These are phyloP conservation scores for Fimicolochytrium jonesii DNA, from an alignment of 192 early-diverging fungal genomes.

Conservation along the genomic window DNA sequence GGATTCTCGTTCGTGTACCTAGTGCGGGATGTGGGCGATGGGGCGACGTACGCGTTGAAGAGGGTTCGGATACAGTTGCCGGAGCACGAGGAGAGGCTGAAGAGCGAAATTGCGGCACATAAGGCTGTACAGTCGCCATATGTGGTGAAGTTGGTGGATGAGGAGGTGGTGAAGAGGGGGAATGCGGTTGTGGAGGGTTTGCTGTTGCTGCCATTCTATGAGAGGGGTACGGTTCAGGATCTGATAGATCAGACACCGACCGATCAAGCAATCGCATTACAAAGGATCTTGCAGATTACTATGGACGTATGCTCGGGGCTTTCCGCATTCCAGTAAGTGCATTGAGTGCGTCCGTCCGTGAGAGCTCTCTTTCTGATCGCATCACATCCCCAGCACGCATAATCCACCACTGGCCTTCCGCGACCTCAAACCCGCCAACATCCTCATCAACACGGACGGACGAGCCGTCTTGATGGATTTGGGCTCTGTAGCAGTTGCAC, in stretches of 20 bases:
- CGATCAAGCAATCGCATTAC: conserved; percentile 25
- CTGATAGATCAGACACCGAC: conserved; percentile 40
- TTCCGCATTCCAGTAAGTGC: conserved; percentile 42
- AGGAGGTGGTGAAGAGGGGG: conserved; percentile 19
- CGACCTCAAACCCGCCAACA: conserved; percentile 53
- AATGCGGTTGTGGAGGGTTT: conserved; percentile 27
- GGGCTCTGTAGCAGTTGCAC: conserved; percentile 43
- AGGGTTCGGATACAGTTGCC: conserved; percentile 41
- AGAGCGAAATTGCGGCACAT: conserved; percentile 38
- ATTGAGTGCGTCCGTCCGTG: not conserved
- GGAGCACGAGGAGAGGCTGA: conserved; percentile 45
- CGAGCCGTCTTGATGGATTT: conserved; percentile 46
- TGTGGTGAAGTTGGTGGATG: conserved; percentile 40
- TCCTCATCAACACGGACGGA: conserved; percentile 31
- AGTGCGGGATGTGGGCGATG: conserved; percentile 27
- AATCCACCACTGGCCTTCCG: conserved; percentile 46
- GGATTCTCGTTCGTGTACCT: conserved; percentile 50
- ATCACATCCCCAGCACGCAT: conserved; percentile 17
- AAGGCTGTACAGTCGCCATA: conserved; percentile 28
- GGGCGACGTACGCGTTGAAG: conserved; percentile 40
- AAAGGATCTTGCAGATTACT: conserved; percentile 30
- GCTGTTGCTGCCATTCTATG: conserved; percentile 41
- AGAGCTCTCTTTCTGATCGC: not conserved
- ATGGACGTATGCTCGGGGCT: conserved; percentile 44
- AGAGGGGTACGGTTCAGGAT: conserved; percentile 42